These are phyloP conservation scores for Articulospora tetracladia DNA, from an alignment of 495 filamentous ascomycete genomes.

Conservation along the genomic window DNA sequence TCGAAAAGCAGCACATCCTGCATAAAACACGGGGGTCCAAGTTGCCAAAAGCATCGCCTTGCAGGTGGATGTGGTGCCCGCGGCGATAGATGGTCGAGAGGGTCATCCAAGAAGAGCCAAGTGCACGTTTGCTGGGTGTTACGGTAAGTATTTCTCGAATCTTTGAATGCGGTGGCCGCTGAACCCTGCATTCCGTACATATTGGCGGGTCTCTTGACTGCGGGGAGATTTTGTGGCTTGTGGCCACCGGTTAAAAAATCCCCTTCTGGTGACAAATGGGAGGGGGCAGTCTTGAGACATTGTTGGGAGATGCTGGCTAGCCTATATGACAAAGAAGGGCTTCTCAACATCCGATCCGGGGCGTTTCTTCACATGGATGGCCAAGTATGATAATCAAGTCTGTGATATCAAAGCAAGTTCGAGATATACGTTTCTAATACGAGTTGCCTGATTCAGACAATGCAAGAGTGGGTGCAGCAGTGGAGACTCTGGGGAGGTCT, in stretches of 20 bases:
- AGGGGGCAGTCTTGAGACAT: neutral
- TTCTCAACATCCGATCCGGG: neutral
- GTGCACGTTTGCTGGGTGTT: constrained; percentile 3
- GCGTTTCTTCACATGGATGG: neutral
- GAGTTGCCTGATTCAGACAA: constrained; percentile 1
- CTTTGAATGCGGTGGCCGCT: neutral
- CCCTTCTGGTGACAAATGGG: neutral
- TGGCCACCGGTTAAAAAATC: neutral
- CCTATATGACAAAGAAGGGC: neutral
- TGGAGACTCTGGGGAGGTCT: neutral
- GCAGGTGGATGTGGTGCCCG: neutral
- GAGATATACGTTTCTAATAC: neutral
- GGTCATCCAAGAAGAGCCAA: neutral
- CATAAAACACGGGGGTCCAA: constrained; percentile 10
- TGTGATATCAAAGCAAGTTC: neutral
- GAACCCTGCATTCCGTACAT: neutral
- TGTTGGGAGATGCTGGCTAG: neutral
- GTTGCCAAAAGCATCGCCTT: constrained; percentile 2
- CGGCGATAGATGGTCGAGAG: neutral
- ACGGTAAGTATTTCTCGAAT: too few species aligned
- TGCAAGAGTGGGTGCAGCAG: neutral
- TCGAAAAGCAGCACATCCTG: constrained; percentile 4
- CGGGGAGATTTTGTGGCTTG: constrained; percentile 3
- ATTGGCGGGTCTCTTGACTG: constrained; percentile 8
- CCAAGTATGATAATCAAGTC: neutral